Evolutionary conservation across 2,329 filamentous ascomycete species (phyloP), one percentile per base, ranked within the genome.

Genomic region (Fusarium sp.): DNA sequence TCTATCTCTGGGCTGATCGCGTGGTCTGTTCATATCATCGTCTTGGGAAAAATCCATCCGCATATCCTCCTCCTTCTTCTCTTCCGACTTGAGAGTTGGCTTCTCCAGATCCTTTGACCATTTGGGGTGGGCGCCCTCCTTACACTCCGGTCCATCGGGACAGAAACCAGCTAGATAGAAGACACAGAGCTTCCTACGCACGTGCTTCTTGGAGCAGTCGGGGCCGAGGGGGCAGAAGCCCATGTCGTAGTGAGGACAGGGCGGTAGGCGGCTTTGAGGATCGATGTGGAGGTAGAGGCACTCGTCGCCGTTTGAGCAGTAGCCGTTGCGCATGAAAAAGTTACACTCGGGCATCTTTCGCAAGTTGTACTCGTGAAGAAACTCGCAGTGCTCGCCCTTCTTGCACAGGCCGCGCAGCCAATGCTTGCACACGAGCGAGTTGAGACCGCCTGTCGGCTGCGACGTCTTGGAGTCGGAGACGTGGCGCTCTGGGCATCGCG

Each of bases 321-420:
- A 97, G 53, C 92, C 92, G 74, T 95, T 96, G 60, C 93, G 87
- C 55, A 93, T 89, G 79, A 94, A 98, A 78, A 97, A 96, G 73
- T 96, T 96, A 80, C 95, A 99, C 80, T 98, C 95, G 63, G 95
- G 93, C 92, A 98, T 98, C 77, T 95, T 93, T 64, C 95, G 89
- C 69, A 99, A 85, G 79, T 99, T 98, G 82, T 97, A 99, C 79
- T 98, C 95, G 83, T 99, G 95, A 44, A 98, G 83, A 73, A 98
- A 99, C 81, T 99, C 95, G 87, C 95, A 99, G 68, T 88, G 87
- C 74, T 97, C 90, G 71, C 94, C 95, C 79, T 98, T 98, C 76
- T 99, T 99, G 83, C 95, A 99, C 19, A 99, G 87, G 0, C 93
- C 94, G 65, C 96, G 91, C 73, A 98, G 88, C 89, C 95, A 98